These are phyloP conservation scores for Danielia reshetovae DNA, from an alignment of 805 yeast species.

Conservation along the genomic window DNA sequence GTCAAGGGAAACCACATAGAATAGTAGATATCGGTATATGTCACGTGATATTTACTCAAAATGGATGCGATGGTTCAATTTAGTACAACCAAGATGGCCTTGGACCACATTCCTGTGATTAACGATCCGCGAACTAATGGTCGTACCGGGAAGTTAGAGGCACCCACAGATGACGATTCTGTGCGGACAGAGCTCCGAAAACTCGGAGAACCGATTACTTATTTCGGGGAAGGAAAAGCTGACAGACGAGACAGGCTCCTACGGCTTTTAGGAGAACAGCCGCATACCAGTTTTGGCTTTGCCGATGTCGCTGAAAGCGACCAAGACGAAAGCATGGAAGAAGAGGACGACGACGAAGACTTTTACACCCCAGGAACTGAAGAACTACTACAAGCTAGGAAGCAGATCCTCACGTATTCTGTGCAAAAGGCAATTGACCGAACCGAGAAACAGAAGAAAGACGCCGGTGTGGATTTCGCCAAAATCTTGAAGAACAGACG, in stretches of 20 bases:
- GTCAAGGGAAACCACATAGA: conserved; percentile 17
- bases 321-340: conserved; percentile 30
- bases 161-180: conserved; percentile 66
- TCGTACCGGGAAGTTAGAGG: not conserved
- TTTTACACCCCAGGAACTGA: conserved; percentile 77
- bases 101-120: no score
- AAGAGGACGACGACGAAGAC: conserved; percentile 65
- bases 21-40: no score
- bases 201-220: conserved; percentile 54
- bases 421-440: conserved; percentile 43
- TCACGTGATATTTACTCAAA: not conserved
- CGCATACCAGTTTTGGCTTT: conserved; percentile 6
- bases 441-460: conserved; percentile 27
- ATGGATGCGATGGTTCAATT: not conserved
- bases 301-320: conserved; percentile 7
- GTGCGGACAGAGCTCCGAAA: conserved; percentile 48
- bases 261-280: conserved; percentile 35
- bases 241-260: conserved; percentile 61
- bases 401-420: conserved; percentile 49
- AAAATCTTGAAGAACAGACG: conserved; percentile 48
- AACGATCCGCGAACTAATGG: conserved; percentile 8
- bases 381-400: conserved; percentile 50
- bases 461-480: conserved; percentile 31
- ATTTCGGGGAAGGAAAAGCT: conserved; percentile 55
- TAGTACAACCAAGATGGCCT: no score